These are phyloP conservation scores for Ustanciosporium gigantosporum DNA, from an alignment of 1,284 basidiomycete species.

Conservation along the genomic window DNA sequence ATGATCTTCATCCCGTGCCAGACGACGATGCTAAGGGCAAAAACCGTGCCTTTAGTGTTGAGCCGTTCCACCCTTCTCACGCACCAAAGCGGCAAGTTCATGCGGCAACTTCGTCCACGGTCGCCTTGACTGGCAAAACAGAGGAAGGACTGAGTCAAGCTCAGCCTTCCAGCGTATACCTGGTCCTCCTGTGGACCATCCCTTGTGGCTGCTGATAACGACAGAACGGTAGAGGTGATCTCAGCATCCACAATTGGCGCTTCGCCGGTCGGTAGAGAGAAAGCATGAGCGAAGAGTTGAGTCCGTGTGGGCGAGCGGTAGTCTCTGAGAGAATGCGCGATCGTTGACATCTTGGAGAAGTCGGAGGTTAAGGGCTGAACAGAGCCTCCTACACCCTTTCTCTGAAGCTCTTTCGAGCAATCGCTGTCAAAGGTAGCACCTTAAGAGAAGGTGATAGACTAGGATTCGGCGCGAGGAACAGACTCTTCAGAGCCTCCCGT, in stretches of 20 bases:
- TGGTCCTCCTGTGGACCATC: conserved; percentile 50
- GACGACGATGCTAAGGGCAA: conserved; percentile 87
- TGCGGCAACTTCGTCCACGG: conserved; percentile 77
- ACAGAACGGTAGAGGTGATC: conserved; percentile 54
- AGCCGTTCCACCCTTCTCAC: conserved; percentile 88
- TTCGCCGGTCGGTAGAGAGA: conserved; percentile 49
- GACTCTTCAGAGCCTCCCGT: no score
- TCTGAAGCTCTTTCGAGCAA: no score
- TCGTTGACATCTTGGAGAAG: conserved; percentile 57
- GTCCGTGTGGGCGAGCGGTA: conserved; percentile 54
- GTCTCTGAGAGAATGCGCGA: conserved; percentile 59
- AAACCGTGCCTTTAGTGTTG: conserved; percentile 71
- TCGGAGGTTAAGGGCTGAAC: no score
- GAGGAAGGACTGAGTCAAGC: conserved; percentile 86
- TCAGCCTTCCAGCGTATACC: conserved; percentile 72
- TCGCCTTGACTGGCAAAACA: conserved; percentile 89
- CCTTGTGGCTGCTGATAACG: conserved; percentile 46
- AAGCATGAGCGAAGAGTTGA: conserved; percentile 51
- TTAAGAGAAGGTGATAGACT: no score
- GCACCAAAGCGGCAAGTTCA: conserved; percentile 88
- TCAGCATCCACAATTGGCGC: conserved; percentile 49
- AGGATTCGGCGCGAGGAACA: no score
- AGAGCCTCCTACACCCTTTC: no score
- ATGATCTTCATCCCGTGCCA: conserved; percentile 97
- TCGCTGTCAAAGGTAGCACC: no score